Conservation (phyloP, 148 eudicot species). For the Pouteria glomerata region DNA sequence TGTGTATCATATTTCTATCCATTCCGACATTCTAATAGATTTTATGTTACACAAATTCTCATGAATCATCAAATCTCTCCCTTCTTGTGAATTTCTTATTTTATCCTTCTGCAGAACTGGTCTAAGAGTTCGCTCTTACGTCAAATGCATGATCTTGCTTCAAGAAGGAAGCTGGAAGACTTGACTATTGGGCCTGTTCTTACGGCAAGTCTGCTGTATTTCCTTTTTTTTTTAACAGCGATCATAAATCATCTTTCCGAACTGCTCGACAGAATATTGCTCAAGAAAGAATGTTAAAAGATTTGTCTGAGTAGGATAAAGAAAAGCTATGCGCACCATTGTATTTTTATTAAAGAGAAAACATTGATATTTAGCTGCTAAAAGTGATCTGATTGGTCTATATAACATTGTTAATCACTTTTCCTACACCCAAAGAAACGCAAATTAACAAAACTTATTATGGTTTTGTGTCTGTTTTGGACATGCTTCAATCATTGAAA, state of each 20-base stretch:
- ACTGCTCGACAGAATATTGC: neutral
- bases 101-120: slow-evolving; percentile 64
- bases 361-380: neutral
- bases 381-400: neutral
- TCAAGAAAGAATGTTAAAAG: neutral
- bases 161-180: slow-evolving; percentile 76
- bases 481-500: neutral
- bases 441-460: neutral
- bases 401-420: neutral
- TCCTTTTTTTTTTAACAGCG: neutral
- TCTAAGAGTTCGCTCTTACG: slow-evolving; percentile 54
- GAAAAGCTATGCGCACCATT: neutral
- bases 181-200: slow-evolving; percentile 85
- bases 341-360: too few species aligned
- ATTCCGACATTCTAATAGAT: neutral
- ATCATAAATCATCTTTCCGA: neutral
- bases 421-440: neutral
- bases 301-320: neutral
- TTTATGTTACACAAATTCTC: neutral
- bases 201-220: slow-evolving; percentile 43
- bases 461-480: neutral
- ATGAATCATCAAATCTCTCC: neutral
- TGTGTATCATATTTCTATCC: neutral
- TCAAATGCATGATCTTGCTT: slow-evolving; percentile 66
- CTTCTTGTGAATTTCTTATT: neutral